Evolutionary conservation across 1,284 basidiomycete genomes (phyloP).

Genomic region (Ceratorhiza oryzae-sativae): DNA sequence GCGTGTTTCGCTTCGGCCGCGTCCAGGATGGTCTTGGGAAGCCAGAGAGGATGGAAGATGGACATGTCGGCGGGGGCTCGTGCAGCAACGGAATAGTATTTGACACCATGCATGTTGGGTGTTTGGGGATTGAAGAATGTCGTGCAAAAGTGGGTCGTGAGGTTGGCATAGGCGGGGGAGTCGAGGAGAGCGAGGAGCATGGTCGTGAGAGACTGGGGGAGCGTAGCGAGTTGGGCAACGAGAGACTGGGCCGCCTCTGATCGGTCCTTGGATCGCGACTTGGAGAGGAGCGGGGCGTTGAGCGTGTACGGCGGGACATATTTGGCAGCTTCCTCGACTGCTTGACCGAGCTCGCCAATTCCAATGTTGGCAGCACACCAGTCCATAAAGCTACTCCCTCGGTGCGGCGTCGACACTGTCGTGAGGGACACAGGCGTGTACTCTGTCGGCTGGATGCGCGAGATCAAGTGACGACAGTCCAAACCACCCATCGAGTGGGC

Average conservation of each 20-base stretch:
- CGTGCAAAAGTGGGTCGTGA: conserved; percentile 86
- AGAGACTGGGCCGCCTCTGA: not conserved
- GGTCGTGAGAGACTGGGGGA: conserved; percentile 84
- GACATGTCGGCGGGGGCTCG: conserved; percentile 69
- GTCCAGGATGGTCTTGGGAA: conserved; percentile 94
- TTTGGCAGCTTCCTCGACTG: conserved; percentile 46
- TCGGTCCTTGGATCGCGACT: conserved; percentile 39
- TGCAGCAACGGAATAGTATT: conserved; percentile 92
- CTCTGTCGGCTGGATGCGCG: conserved; percentile 80
- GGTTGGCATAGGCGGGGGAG: conserved; percentile 95
- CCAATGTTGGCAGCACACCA: conserved; percentile 95
- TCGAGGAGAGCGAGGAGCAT: conserved; percentile 92
- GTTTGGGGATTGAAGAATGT: conserved; percentile 91
- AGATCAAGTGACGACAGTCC: conserved; percentile 92
- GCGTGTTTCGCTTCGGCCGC: conserved; percentile 62
- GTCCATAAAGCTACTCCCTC: conserved; percentile 98
- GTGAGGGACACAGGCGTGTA: conserved; percentile 91
- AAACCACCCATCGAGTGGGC: conserved; percentile 98
- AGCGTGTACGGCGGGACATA: conserved; percentile 55
- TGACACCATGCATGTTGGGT: conserved; percentile 80
- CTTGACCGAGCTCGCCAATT: conserved; percentile 64
- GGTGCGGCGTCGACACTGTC: conserved; percentile 92
- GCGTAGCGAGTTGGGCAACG: conserved; percentile 55
- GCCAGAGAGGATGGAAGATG: conserved; percentile 95
- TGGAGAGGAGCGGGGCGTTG: conserved; percentile 56